phyloP scores from a whole-genome alignment of 345 rosid species.

The Dimocarpus longan region DNA sequence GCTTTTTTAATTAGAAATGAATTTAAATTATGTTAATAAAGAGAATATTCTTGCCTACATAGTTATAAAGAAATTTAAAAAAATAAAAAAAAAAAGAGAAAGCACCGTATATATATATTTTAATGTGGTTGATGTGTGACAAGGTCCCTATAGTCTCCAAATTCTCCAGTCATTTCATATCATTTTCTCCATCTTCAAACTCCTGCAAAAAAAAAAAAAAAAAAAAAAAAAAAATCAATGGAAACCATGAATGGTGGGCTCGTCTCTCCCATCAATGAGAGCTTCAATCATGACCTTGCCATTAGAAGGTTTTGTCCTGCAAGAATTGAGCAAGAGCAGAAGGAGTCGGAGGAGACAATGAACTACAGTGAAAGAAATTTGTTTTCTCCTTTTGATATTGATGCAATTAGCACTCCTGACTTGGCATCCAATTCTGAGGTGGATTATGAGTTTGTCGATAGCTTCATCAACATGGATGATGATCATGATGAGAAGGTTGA shows the following conservation, averaged over 20 bases:
- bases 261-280: conserved; percentile 38
- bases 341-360: conserved; percentile 37
- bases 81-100: background rate
- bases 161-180: background rate
- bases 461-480: conserved; percentile 54
- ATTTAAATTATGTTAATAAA: background rate
- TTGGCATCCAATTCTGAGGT: conserved; percentile 48
- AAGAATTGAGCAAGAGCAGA: conserved; percentile 50
- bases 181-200: background rate
- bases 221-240: conserved; percentile 31
- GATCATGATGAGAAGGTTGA: conserved; percentile 17
- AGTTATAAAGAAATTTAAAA: background rate
- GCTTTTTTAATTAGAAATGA: background rate
- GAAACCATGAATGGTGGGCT: conserved; percentile 41
- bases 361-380: conserved; percentile 25
- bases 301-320: conserved; percentile 66
- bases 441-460: conserved; percentile 53
- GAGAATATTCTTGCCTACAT: conserved; percentile 34
- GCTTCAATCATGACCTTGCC: conserved; percentile 55
- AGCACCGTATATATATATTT: background rate
- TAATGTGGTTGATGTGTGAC: background rate
- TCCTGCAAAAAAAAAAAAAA: background rate
- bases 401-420: conserved; percentile 22
- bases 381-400: conserved; percentile 24
- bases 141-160: background rate